Evolutionary conservation across 257 asterid genomes (phyloP).

Genomic region (Scutellaria baicalensis): DNA sequence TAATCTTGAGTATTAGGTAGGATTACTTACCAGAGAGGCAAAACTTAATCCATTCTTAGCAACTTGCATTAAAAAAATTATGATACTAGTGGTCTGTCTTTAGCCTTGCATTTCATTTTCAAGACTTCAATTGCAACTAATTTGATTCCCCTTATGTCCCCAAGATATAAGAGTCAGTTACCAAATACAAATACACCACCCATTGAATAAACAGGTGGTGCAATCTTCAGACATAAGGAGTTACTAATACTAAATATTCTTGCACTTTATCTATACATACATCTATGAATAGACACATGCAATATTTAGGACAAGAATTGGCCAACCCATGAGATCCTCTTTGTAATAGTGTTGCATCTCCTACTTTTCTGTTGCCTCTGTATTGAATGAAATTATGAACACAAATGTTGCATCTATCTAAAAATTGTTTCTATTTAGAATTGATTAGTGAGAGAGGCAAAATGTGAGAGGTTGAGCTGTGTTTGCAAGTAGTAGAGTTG

Average conservation of each 20-base stretch:
- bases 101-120: neutral
- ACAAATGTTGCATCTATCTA: too few species aligned
- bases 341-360: too few species aligned
- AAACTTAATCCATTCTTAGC: neutral
- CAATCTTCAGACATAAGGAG: neutral
- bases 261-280: neutral
- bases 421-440: neutral
- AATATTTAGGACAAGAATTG: neutral
- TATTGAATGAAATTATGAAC: too few species aligned
- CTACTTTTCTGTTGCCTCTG: too few species aligned
- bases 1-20: slow-evolving; percentile 15
- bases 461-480: slow-evolving; percentile 5
- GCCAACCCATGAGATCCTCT: too few species aligned
- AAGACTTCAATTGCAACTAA: neutral
- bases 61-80: neutral
- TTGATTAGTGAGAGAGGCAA: slow-evolving; percentile 3
- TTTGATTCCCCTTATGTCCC: neutral
- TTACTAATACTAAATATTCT: neutral
- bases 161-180: neutral
- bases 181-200: neutral
- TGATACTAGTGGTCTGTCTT: neutral
- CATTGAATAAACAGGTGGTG: neutral
- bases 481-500: slow-evolving; percentile 27
- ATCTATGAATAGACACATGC: neutral
- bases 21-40: slow-evolving; percentile 17